These are phyloP conservation scores for Heliamphora pulchella DNA, from an alignment of 179 eudicot genomes.

Conservation along the genomic window DNA sequence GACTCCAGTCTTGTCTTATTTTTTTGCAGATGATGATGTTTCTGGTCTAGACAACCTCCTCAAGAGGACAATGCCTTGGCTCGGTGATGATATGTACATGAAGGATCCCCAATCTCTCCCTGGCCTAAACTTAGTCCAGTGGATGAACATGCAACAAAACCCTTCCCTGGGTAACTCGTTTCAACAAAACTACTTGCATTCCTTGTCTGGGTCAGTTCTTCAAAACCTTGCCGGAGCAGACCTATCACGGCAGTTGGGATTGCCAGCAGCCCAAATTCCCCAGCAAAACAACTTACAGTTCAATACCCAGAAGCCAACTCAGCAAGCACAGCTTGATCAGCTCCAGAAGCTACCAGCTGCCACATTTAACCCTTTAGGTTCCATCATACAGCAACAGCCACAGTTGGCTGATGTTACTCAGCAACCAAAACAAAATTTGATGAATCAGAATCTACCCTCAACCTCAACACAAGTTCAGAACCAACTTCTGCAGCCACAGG, in stretches of 20 bases:
- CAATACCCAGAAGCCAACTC: constrained; percentile 47
- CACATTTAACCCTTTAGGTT: constrained; percentile 36
- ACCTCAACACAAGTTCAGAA: constrained; percentile 49
- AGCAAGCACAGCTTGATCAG: constrained; percentile 57
- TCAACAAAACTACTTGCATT: constrained; percentile 52
- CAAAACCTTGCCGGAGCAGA: constrained; percentile 48
- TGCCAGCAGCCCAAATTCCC: constrained; percentile 48
- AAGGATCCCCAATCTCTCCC: constrained; percentile 55
- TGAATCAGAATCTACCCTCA: constrained; percentile 39
- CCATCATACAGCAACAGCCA: constrained; percentile 55
- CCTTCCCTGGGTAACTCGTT: constrained; percentile 48
- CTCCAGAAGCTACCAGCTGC: constrained; percentile 56
- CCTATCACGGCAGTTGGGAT: constrained; percentile 51
- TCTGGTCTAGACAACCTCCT: constrained; percentile 53
- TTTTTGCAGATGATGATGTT: constrained; percentile 60
- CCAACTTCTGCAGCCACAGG: constrained; percentile 44
- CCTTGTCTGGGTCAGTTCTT: constrained; percentile 49
- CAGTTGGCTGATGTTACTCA: constrained; percentile 50
- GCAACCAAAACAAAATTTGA: constrained; percentile 44
- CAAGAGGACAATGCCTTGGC: constrained; percentile 95
- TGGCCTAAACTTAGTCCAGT: constrained; percentile 82
- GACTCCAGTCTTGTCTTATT: neutral
- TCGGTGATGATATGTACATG: constrained; percentile 59
- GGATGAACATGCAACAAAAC: constrained; percentile 95
- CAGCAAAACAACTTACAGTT: constrained; percentile 59